A percentile compares a stretch with the other conserved stretches of the same genome.
Conservation (phyloP, 208 protist species). For the Leishmania martiniquensis region DNA sequence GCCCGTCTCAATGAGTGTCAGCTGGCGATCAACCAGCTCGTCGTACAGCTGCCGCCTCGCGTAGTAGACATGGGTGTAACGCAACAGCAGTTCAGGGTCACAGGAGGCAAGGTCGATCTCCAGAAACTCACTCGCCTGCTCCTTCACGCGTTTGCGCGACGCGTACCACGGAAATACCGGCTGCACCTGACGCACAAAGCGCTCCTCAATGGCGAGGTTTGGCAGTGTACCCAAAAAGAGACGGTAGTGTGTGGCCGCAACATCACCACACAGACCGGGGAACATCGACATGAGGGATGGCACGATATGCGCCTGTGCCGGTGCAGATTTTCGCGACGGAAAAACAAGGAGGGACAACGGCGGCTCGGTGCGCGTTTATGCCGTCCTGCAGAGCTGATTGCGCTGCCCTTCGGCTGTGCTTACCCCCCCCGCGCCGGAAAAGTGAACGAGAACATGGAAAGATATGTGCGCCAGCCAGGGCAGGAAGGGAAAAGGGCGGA, state of each 20-base stretch:
- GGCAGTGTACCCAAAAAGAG: conserved; percentile 86
- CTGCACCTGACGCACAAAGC: conserved; percentile 80
- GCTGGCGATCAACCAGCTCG: conserved; percentile 77
- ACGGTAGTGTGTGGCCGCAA: conserved; percentile 65
- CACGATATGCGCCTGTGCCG: not conserved
- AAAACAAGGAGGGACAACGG: not conserved
- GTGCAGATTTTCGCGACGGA: not conserved
- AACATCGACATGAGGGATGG: conserved; percentile 54
- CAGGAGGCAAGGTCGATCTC: conserved; percentile 88
- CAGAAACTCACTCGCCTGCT: conserved; percentile 90
- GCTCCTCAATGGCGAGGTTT: conserved; percentile 67
- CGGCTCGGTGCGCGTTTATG: not conserved
- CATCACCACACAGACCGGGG: conserved; percentile 84
- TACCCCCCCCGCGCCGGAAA: not conserved
- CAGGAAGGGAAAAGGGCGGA: not conserved
- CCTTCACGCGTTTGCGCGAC: conserved; percentile 83
- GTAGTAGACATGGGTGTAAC: conserved; percentile 90
- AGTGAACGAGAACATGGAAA: too few relatives aligned
- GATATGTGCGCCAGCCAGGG: not conserved
- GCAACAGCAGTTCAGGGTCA: conserved; percentile 82
- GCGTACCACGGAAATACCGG: conserved; percentile 86
- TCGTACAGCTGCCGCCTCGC: conserved; percentile 77
- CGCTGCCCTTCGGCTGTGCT: not conserved
- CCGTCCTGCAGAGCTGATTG: not conserved
- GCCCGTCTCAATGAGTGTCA: conserved; percentile 81